Evolutionary conservation across 2,329 filamentous ascomycete genomes (phyloP).

Genomic region (Neofusicoccum ribis): DNA sequence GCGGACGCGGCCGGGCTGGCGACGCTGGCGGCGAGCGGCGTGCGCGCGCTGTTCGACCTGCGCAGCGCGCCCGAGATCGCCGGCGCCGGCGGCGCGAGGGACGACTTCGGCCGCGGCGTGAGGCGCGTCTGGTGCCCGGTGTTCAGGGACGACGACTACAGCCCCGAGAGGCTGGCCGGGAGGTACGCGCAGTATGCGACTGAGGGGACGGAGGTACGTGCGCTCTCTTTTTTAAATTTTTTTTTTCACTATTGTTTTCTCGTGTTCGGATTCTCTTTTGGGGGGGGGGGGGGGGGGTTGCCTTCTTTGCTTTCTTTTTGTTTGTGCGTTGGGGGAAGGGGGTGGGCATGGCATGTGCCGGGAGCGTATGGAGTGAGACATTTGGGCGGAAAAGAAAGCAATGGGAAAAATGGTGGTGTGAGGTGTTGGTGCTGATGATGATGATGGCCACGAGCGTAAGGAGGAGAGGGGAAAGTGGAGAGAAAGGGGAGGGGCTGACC

Average conservation of each 20-base stretch:
- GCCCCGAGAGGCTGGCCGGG: slow-evolving; percentile 62
- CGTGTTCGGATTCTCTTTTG: too few relatives aligned
- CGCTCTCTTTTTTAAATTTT: slow-evolving; percentile 1
- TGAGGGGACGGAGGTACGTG: slow-evolving; percentile 46
- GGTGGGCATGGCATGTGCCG: background rate
- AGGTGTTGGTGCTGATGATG: background rate
- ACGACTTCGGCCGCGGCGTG: slow-evolving; percentile 31
- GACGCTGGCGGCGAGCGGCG: slow-evolving; percentile 49
- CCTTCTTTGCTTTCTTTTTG: background rate
- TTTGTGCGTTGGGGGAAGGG: background rate
- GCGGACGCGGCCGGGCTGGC: slow-evolving; percentile 27
- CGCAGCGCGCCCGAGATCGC: slow-evolving; percentile 63
- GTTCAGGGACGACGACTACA: slow-evolving; percentile 62
- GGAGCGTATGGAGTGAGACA: background rate
- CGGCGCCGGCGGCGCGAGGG: slow-evolving; percentile 33
- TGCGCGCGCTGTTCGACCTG: slow-evolving; percentile 67
- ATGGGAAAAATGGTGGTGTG: background rate
- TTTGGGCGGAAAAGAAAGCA: too few relatives aligned
- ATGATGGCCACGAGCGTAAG: background rate
- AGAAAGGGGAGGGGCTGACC: background rate
- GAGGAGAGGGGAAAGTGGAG: background rate
- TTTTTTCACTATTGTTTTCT: too few relatives aligned
- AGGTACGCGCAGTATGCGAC: slow-evolving; percentile 62
- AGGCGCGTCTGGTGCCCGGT: slow-evolving; percentile 63
- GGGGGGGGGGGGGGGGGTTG: too few relatives aligned